Conservation (phyloP, 73 alveolate genomes). For the Loxodes magnus region DNA sequence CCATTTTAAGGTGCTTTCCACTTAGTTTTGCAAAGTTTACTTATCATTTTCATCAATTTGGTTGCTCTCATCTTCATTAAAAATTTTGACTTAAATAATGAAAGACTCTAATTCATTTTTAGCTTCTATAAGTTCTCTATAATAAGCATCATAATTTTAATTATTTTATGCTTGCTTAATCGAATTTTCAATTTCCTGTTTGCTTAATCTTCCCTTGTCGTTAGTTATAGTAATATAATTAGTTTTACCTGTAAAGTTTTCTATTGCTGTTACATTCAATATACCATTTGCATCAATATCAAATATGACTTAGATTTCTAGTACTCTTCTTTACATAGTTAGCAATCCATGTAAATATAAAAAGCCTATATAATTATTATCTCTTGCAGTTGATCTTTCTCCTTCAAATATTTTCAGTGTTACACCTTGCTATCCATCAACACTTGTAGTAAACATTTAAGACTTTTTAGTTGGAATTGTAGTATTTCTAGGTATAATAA, state of each 20-base stretch:
- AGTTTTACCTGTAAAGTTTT: slow-evolving; percentile 75
- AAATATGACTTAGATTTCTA: slow-evolving; percentile 93
- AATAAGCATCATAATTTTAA: slow-evolving; percentile 50
- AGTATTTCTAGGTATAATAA: slow-evolving; percentile 93
- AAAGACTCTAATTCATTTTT: slow-evolving; percentile 89
- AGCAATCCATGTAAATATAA: slow-evolving; percentile 93
- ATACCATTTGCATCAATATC: slow-evolving; percentile 85
- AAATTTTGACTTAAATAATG: too few relatives aligned
- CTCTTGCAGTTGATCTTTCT: slow-evolving; percentile 94
- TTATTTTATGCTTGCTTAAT: slow-evolving; percentile 53
- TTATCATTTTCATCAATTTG: too few relatives aligned
- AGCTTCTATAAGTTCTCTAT: slow-evolving; percentile 80
- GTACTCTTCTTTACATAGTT: slow-evolving; percentile 94
- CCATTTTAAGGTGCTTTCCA: too few relatives aligned
- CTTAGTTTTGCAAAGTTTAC: too few relatives aligned
- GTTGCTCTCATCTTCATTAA: too few relatives aligned
- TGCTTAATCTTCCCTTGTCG: slow-evolving; percentile 91
- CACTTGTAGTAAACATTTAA: slow-evolving; percentile 93
- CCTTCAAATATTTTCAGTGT: slow-evolving; percentile 92
- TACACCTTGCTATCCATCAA: slow-evolving; percentile 86
- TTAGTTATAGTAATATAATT: slow-evolving; percentile 92
- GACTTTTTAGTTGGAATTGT: slow-evolving; percentile 97
- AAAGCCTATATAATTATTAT: slow-evolving; percentile 92
- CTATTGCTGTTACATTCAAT: slow-evolving; percentile 77
- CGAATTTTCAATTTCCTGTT: slow-evolving; percentile 85